Conservation (phyloP, 2,329 filamentous ascomycete genomes). For the Coniochaeta pulveracea region DNA sequence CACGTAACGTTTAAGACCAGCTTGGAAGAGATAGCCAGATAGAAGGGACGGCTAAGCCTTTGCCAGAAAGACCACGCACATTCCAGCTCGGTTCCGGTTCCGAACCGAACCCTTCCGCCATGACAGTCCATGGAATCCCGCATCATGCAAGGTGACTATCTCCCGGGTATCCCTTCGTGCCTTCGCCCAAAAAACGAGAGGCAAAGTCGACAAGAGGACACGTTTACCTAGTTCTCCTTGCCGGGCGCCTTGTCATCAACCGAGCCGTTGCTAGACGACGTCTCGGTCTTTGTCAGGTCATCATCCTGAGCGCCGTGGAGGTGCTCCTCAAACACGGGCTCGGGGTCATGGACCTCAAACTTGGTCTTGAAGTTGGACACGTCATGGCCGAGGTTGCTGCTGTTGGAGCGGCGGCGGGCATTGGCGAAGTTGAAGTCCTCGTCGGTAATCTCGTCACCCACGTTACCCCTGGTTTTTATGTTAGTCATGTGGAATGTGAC, state of each 20-base stretch:
- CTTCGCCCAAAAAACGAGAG: not conserved
- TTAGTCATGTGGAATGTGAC: not conserved
- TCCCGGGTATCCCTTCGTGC: conserved; percentile 2
- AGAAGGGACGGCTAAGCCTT: conserved; percentile 1
- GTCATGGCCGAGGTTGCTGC: conserved; percentile 59
- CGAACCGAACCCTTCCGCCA: no score
- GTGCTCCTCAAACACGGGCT: conserved; percentile 86
- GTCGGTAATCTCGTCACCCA: conserved; percentile 76
- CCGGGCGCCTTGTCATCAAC: conserved; percentile 34
- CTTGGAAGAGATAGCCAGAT: conserved; percentile 1
- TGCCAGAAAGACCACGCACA: conserved; percentile 6
- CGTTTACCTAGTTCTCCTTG: conserved; percentile 12
- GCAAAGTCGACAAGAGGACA: not conserved
- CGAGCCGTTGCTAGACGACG: conserved; percentile 47
- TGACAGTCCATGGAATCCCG: conserved; percentile 6
- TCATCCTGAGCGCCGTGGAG: conserved; percentile 60
- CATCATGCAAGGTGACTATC: conserved; percentile 7
- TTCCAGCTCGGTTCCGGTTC: no score
- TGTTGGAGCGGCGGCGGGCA: conserved; percentile 85
- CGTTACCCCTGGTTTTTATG: conserved; percentile 54
- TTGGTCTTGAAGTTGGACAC: conserved; percentile 86
- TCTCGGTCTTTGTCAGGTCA: conserved; percentile 42
- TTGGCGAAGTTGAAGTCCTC: conserved; percentile 76
- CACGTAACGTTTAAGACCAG: no score
- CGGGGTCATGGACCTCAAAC: conserved; percentile 81